These are phyloP conservation scores for Lophiotrema nucula DNA, from an alignment of 495 filamentous ascomycete species.

Conservation along the genomic window DNA sequence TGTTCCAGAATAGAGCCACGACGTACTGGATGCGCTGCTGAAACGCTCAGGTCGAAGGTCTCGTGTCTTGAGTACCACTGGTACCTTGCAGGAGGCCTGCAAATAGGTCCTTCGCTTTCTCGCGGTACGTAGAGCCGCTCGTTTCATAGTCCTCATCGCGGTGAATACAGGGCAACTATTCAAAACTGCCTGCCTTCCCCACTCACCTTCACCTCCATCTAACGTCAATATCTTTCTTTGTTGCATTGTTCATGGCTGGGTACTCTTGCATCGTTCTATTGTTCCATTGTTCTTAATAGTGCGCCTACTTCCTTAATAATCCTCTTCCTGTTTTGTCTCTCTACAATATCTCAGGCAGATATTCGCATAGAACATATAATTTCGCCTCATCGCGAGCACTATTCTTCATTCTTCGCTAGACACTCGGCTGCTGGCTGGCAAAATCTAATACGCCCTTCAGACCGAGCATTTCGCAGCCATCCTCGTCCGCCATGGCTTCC, in stretches of 20 bases:
- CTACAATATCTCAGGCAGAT: constrained; percentile 32
- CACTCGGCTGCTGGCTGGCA: constrained; percentile 10
- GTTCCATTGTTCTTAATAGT: constrained; percentile 21
- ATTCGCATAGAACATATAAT: constrained; percentile 6
- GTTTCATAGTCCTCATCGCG: constrained; percentile 18
- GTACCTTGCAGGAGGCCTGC: constrained; percentile 30
- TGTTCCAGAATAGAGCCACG: constrained; percentile 35
- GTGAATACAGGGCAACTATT: constrained; percentile 12
- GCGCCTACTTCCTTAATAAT: constrained; percentile 22
- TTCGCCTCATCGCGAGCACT: neutral
- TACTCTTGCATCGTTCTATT: constrained; percentile 11
- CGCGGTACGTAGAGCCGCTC: constrained; percentile 36
- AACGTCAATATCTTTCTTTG: constrained; percentile 18
- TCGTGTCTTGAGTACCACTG: constrained; percentile 18
- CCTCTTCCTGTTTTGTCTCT: constrained; percentile 9
- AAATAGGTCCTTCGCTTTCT: constrained; percentile 30
- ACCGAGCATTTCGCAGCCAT: constrained; percentile 25
- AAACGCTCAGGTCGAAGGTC: constrained; percentile 31
- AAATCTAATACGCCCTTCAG: constrained; percentile 22
- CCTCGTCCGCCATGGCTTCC: constrained; percentile 41
- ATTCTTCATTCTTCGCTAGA: neutral
- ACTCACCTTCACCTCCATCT: constrained; percentile 8
- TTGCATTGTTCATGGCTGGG: constrained; percentile 25
- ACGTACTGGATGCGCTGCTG: constrained; percentile 26
- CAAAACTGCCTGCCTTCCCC: constrained; percentile 2